Conservation (phyloP, 495 filamentous ascomycete species). For the Lophiostoma macrostomum region DNA sequence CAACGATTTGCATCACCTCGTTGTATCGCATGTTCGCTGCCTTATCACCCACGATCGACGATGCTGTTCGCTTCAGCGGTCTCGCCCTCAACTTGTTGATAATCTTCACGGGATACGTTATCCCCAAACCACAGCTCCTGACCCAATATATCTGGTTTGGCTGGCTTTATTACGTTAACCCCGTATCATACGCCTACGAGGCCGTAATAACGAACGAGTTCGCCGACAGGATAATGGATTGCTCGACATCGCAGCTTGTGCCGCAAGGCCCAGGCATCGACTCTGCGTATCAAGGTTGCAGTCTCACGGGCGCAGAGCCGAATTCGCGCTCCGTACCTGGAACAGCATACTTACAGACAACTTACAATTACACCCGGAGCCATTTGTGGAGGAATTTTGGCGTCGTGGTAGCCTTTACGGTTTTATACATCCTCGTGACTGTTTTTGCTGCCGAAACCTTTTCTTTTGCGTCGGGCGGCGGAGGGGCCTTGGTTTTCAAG, state of each 20-base stretch:
- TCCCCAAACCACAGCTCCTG: conserved; percentile 47
- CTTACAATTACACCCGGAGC: conserved; percentile 53
- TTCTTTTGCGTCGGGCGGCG: conserved; percentile 35
- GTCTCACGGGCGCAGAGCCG: conserved; percentile 52
- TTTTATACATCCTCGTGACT: conserved; percentile 42
- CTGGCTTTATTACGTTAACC: conserved; percentile 57
- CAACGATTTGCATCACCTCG: conserved; percentile 63
- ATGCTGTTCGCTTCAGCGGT: conserved; percentile 68
- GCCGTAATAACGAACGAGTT: conserved; percentile 59
- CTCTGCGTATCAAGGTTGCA: conserved; percentile 62
- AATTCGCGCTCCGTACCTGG: conserved; percentile 53
- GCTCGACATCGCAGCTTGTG: conserved; percentile 47
- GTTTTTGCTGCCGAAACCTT: conserved; percentile 38
- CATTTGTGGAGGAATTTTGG: conserved; percentile 65
- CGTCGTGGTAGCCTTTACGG: conserved; percentile 54
- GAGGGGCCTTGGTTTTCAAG: conserved; percentile 65
- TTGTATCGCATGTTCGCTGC: conserved; percentile 76
- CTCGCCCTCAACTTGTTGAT: conserved; percentile 61
- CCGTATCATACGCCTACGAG: conserved; percentile 56
- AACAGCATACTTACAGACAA: conserved; percentile 50
- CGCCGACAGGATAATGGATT: conserved; percentile 52
- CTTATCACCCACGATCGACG: conserved; percentile 67
- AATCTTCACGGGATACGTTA: conserved; percentile 57
- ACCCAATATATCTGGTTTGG: conserved; percentile 54
- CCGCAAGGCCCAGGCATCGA: conserved; percentile 48